These are phyloP conservation scores for Zizania palustris DNA, from an alignment of 202 grass and related monocot species.

Conservation along the genomic window DNA sequence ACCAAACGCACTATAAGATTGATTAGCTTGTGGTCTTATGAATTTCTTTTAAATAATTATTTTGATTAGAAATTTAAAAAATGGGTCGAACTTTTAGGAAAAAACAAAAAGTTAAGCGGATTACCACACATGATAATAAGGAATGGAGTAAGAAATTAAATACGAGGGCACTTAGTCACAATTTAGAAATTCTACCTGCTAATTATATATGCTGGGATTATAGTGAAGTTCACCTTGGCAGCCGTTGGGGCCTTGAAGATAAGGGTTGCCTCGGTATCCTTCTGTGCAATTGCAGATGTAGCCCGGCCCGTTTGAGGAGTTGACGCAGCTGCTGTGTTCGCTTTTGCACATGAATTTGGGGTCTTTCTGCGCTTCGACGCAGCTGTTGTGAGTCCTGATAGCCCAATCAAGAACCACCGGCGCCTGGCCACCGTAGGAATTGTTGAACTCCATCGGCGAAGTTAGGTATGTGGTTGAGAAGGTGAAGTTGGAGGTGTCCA, in stretches of 20 bases:
- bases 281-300: slow-evolving; percentile 49
- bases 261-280: slow-evolving; percentile 49
- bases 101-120: no score
- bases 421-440: not conserved
- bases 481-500: slow-evolving; percentile 7
- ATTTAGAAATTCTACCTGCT: no score
- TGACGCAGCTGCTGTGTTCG: slow-evolving; percentile 19
- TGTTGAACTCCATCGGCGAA: not conserved
- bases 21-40: no score
- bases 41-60: no score
- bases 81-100: no score
- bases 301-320: not conserved
- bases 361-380: not conserved
- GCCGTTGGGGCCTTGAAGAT: not conserved
- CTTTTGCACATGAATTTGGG: slow-evolving; percentile 20
- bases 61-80: no score
- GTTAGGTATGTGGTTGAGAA: not conserved
- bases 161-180: no score
- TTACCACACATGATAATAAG: no score
- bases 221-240: slow-evolving; percentile 18
- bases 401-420: slow-evolving; percentile 44
- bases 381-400: not conserved
- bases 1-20: no score
- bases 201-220: not conserved
- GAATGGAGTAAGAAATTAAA: no score